Evolutionary conservation across 225 moss, liverwort and hornwort genomes (phyloP).

Genomic region (Bryum argenteum): DNA sequence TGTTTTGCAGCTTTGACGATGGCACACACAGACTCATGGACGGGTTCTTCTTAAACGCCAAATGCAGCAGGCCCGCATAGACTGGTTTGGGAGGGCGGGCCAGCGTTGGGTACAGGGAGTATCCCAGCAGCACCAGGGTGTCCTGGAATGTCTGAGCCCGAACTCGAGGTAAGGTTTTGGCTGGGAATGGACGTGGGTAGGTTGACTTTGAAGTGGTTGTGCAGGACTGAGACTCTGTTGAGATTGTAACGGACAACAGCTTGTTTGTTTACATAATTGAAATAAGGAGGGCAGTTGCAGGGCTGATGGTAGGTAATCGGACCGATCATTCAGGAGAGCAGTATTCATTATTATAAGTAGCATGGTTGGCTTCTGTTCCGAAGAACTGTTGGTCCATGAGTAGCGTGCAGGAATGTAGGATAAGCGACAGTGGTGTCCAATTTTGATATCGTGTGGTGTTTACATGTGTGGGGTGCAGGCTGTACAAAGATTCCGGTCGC

Average conservation of each 20-base stretch:
- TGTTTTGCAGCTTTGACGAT: neutral
- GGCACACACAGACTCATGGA: neutral
- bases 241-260: no score
- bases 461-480: conserved; percentile 4
- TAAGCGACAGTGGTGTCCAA: neutral
- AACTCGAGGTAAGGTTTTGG: neutral
- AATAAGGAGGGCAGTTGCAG: no score
- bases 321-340: no score
- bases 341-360: no score
- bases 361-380: no score
- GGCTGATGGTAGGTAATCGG: no score
- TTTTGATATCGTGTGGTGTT: neutral
- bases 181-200: neutral
- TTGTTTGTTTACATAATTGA: no score
- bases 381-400: no score
- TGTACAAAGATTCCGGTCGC: conserved; percentile 3
- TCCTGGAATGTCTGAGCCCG: neutral
- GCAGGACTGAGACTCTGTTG: no score
- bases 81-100: neutral
- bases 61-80: neutral
- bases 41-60: neutral
- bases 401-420: neutral
- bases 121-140: neutral
- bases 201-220: no score
- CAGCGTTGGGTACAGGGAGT: neutral